Evolutionary conservation across 441 rosid genomes (phyloP), one percentile per base, ranked within the genome.

Genomic region (Pelargonium myrrhifolium): DNA sequence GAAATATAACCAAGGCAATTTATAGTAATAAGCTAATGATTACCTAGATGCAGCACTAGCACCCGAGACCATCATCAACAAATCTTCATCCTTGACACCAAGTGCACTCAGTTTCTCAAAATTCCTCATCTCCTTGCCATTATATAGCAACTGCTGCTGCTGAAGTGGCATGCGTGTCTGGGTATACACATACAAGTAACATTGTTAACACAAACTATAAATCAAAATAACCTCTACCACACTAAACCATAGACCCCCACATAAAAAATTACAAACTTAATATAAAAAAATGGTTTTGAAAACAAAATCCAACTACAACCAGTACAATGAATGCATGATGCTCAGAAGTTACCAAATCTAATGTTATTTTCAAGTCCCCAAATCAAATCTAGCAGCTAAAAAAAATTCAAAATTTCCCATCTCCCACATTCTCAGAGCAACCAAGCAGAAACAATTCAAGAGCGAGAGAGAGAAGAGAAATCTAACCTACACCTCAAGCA

Each of bases 401-500:
- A 31, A 18, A 31, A 18, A 31, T 8, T 17, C 24, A 69, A 35
- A 40, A 8, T 66, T 51, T 31, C 22, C 37, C 0, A 49, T 47
- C 42, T 28, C 61, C 61, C n/a, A n/a, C 39, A 64, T 7, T 64
- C 12, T 24, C 35, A 61, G 7, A 26, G 60, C 15, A 20, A 45
- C 67, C 37, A 58, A 60, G 15, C 53, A 31, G 67, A 64, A 24
- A 10, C 1, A 49, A 20, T 21, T 7, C 43, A 21, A 60, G 22
- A 53, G 7, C n/a, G n/a, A 39, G 15, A 10, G 14, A 15, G 62
- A 28, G 71, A 15, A 59, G 8, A 67, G 68, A 68, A 56, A 55
- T 53, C 75, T 74, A 72, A 93, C 98, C 97, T 90, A 97, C 68
- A 93, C 95, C 68, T 93, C 98, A 39, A 90, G 92, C 83, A 93